These are phyloP conservation scores for Acanthochlamys bracteata DNA, from an alignment of 106 monocot species.

Conservation along the genomic window DNA sequence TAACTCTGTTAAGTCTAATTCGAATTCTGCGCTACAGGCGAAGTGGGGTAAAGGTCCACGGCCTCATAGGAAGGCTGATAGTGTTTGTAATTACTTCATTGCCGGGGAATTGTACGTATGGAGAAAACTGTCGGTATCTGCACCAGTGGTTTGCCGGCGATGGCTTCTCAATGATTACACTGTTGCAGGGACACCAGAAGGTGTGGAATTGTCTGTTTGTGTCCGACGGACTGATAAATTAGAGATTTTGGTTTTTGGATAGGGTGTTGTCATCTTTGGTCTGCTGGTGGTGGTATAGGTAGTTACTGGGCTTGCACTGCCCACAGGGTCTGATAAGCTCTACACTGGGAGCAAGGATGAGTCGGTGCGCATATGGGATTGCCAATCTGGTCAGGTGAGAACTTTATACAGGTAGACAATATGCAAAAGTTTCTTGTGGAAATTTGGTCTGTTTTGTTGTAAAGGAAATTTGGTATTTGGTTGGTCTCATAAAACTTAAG, in stretches of 20 bases:
- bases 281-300: constrained; percentile 32
- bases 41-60: constrained; percentile 45
- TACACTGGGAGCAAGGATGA: constrained; percentile 88
- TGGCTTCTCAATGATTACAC: constrained; percentile 46
- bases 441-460: too few relatives aligned
- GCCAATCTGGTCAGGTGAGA: constrained; percentile 79
- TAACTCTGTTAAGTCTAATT: background rate
- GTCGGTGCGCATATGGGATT: constrained; percentile 85
- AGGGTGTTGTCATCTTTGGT: background rate
- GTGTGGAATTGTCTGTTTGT: constrained; percentile 14
- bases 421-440: too few relatives aligned
- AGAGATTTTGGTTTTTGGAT: background rate
- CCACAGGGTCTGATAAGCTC: constrained; percentile 83
- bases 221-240: background rate
- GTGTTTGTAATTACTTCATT: constrained; percentile 35
- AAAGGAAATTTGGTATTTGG: too few relatives aligned
- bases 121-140: constrained; percentile 54
- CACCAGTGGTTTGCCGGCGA: constrained; percentile 63
- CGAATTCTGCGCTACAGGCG: background rate
- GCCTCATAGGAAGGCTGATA: constrained; percentile 16
- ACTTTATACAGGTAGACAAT: background rate
- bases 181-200: constrained; percentile 74
- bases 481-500: too few relatives aligned
- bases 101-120: constrained; percentile 40
- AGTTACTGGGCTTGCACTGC: constrained; percentile 82